Percentiles rank a stretch among this genome's conserved stretches.
phyloP scores from a whole-genome alignment of 2,329 filamentous ascomycete species.

The Ascochyta pisi region DNA sequence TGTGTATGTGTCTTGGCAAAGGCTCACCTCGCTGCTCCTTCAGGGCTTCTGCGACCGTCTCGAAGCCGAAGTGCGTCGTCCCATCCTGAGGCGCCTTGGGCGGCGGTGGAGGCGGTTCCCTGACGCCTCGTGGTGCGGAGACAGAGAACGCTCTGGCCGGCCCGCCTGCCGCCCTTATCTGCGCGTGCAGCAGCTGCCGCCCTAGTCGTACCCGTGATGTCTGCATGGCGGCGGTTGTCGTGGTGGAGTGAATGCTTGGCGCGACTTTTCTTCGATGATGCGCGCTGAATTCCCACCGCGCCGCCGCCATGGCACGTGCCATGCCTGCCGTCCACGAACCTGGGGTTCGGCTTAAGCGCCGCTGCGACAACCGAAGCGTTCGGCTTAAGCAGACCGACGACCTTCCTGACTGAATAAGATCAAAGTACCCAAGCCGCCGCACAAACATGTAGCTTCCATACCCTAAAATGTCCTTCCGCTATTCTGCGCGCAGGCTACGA shows the following conservation, averaged over 20 bases:
- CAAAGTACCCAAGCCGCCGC: slow-evolving; percentile 29
- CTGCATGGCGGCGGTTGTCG: slow-evolving; percentile 35
- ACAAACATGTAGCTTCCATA: slow-evolving; percentile 28
- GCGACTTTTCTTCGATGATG: slow-evolving; percentile 31
- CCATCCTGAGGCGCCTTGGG: slow-evolving; percentile 51
- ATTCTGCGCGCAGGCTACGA: slow-evolving; percentile 36
- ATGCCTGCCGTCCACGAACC: slow-evolving; percentile 10
- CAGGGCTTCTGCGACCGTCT: slow-evolving; percentile 80
- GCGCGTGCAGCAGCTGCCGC: slow-evolving; percentile 40
- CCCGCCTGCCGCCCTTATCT: slow-evolving; percentile 23
- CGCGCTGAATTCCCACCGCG: slow-evolving; percentile 8
- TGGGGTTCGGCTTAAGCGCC: slow-evolving; percentile 12
- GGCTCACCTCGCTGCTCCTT: slow-evolving; percentile 71
- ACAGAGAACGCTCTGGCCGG: slow-evolving; percentile 61
- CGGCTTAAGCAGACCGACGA: slow-evolving; percentile 18
- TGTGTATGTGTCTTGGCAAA: background rate
- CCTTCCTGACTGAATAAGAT: slow-evolving; percentile 13
- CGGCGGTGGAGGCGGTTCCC: slow-evolving; percentile 45
- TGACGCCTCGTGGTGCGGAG: slow-evolving; percentile 42
- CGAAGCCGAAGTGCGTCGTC: slow-evolving; percentile 87
- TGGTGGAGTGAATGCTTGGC: slow-evolving; percentile 33
- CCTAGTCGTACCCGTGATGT: slow-evolving; percentile 34
- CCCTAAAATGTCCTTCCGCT: slow-evolving; percentile 46
- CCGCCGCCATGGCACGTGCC: slow-evolving; percentile 40
- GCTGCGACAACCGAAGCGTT: slow-evolving; percentile 33